These are phyloP conservation scores for Ceratorhiza oryzae-sativae DNA, from an alignment of 1,284 basidiomycete genomes.

Conservation along the genomic window DNA sequence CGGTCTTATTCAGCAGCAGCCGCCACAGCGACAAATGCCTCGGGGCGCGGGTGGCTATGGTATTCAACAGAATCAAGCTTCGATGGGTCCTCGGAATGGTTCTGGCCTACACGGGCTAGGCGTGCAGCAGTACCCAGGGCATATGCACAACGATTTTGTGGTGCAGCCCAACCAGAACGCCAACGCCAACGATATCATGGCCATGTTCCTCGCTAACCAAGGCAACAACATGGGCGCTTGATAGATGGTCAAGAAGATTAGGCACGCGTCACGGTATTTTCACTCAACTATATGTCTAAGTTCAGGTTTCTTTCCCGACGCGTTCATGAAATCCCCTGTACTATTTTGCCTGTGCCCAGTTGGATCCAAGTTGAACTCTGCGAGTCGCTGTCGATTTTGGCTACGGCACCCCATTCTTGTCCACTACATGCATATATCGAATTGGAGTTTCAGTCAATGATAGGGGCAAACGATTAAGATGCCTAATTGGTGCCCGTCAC, in stretches of 20 bases:
- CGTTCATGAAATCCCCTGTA: constrained; percentile 8
- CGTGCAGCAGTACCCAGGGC: constrained; percentile 27
- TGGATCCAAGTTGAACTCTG: constrained; percentile 36
- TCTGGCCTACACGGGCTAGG: constrained; percentile 33
- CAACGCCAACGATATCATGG: constrained; percentile 35
- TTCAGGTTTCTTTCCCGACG: constrained; percentile 6
- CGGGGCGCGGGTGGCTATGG: constrained; percentile 21
- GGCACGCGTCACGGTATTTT: constrained; percentile 8
- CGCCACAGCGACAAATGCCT: constrained; percentile 34
- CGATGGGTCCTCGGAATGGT: constrained; percentile 34
- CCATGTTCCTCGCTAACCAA: constrained; percentile 36
- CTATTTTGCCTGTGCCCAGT: not conserved
- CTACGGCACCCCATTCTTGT: constrained; percentile 12
- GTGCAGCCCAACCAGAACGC: constrained; percentile 33
- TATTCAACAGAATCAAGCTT: constrained; percentile 20
- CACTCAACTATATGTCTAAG: constrained; percentile 2
- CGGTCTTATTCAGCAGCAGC: constrained; percentile 28
- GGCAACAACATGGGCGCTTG: constrained; percentile 35
- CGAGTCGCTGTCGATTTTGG: constrained; percentile 11
- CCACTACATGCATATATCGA: constrained; percentile 24
- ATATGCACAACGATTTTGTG: constrained; percentile 38
- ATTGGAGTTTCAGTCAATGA: constrained; percentile 31
- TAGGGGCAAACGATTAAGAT: constrained; percentile 4
- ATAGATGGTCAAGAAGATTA: not conserved
- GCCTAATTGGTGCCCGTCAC: not conserved